Evolutionary conservation across 495 filamentous ascomycete species (phyloP), one percentile per base, ranked within the genome.

Genomic region (Poronia punctata): DNA sequence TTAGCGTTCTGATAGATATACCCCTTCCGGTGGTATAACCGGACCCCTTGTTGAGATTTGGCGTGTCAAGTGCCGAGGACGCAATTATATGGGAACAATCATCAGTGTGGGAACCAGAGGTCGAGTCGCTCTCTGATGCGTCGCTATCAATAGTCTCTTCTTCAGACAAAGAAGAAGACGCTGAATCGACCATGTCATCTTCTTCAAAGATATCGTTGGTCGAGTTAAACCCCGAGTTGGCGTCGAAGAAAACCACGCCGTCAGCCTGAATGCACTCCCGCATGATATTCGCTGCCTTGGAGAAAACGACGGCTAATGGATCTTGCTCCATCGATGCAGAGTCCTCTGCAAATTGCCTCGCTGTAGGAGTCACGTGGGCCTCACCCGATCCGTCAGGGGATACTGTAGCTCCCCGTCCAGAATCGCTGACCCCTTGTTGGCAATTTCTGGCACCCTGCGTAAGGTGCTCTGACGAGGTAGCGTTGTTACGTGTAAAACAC

Each of bases 211-310:
- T 35, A 20, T 18, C 19, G 8, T 12, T 33, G 3, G 18, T 20
- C 5, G 19, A 21, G 18, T 22, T 22, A 38, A 50, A 58, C 0
- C 54, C 56, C 3, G 64, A 45, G 16, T 61, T 62, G 0, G 72
- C 71, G 53, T 78, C 72, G 6, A 72, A 50, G 35, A 72, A 77
- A 2, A 72, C 38, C 1, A 70, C 66, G 0, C 73, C 75, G n/a
- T 75, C 72, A 0, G 66, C 65, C 8, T 66, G 66, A 22, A 75
- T 64, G 1, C 70, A 64, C 42, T 76, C 67, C 16, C 72, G 60
- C 27, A 75, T 65, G 18, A 76, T 56, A 31, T 67, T 68, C 23
- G 65, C 57, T 14, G 72, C 74, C 25, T 64, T 60, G 18, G 59
- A 53, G 47, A 69, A 67, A 22, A 67, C 40, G 7, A 35, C 12